These are phyloP conservation scores for Aspergillus wentii DNA, from an alignment of 495 filamentous ascomycete genomes.

Conservation along the genomic window DNA sequence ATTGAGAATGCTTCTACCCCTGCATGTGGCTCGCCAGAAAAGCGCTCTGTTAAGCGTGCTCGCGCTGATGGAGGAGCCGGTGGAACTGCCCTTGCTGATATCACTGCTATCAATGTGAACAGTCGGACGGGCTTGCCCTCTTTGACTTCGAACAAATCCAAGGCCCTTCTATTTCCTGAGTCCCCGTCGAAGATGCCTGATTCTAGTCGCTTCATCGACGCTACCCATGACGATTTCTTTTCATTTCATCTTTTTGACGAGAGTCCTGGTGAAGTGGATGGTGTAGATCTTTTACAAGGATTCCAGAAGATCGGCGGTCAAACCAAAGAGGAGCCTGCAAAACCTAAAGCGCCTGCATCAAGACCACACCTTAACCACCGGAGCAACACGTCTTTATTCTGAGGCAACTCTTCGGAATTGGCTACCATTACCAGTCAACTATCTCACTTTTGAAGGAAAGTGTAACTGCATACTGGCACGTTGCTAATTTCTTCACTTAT, in stretches of 20 bases:
- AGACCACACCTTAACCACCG: conserved; percentile 37
- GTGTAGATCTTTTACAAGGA: conserved; percentile 80
- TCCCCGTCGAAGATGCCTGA: conserved; percentile 45
- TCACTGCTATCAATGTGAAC: conserved; percentile 51
- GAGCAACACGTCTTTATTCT: conserved; percentile 43
- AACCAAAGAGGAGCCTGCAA: conserved; percentile 25
- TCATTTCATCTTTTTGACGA: conserved; percentile 56
- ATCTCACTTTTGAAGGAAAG: neutral
- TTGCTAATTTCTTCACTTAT: neutral
- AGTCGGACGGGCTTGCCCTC: conserved; percentile 38
- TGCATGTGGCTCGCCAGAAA: conserved; percentile 68
- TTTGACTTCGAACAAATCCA: conserved; percentile 25
- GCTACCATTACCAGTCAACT: too few species aligned
- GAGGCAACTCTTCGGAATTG: conserved; percentile 6
- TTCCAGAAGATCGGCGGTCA: conserved; percentile 80
- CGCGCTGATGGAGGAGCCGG: conserved; percentile 45
- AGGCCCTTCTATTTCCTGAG: conserved; percentile 41
- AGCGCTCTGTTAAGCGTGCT: conserved; percentile 62
- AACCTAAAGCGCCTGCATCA: conserved; percentile 22
- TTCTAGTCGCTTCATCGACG: conserved; percentile 51
- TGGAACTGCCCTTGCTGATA: conserved; percentile 58
- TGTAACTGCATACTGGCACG: too few species aligned
- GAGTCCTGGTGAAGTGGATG: conserved; percentile 57
- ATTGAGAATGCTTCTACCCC: conserved; percentile 44
- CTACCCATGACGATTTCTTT: conserved; percentile 58